Evolutionary conservation across 257 asterid species (phyloP).

Genomic region (Solanum pimpinellifolium): DNA sequence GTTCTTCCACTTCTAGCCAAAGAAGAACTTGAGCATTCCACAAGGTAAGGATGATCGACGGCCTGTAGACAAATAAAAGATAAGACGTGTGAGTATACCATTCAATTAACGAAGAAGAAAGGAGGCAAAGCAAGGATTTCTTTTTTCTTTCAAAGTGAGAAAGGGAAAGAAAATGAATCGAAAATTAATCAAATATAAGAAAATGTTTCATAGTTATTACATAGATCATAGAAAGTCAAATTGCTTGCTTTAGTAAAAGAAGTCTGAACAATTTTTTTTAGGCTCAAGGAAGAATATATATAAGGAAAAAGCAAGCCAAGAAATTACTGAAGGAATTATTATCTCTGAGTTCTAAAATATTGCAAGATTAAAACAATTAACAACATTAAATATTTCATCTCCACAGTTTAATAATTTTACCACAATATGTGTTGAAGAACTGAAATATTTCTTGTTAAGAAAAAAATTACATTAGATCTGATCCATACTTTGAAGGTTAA

Average conservation of each 20-base stretch:
- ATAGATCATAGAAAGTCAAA: not conserved
- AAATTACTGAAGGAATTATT: not conserved
- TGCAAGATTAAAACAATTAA: not conserved
- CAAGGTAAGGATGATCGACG: constrained; percentile 94
- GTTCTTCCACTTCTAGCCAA: constrained; percentile 37
- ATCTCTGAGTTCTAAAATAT: not conserved
- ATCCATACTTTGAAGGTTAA: not conserved
- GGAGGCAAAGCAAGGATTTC: too few relatives aligned
- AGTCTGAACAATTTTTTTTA: not conserved
- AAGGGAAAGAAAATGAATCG: too few relatives aligned
- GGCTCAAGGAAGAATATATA: not conserved
- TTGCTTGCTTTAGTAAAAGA: not conserved
- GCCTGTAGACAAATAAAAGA: constrained; percentile 36
- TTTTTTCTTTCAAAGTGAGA: too few relatives aligned
- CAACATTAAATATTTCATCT: not conserved
- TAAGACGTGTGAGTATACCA: not conserved
- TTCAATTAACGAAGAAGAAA: too few relatives aligned
- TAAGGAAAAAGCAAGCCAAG: not conserved
- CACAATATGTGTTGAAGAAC: not conserved
- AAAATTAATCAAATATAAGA: constrained; percentile 1
- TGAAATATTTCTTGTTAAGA: not conserved
- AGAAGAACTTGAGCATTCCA: constrained; percentile 60
- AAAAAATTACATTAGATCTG: not conserved
- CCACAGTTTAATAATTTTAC: not conserved
- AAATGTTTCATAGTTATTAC: not conserved